Evolutionary conservation across 495 filamentous ascomycete species (phyloP), one percentile per base, ranked within the genome.

Genomic region (Aspergillus incahuasiensis): DNA sequence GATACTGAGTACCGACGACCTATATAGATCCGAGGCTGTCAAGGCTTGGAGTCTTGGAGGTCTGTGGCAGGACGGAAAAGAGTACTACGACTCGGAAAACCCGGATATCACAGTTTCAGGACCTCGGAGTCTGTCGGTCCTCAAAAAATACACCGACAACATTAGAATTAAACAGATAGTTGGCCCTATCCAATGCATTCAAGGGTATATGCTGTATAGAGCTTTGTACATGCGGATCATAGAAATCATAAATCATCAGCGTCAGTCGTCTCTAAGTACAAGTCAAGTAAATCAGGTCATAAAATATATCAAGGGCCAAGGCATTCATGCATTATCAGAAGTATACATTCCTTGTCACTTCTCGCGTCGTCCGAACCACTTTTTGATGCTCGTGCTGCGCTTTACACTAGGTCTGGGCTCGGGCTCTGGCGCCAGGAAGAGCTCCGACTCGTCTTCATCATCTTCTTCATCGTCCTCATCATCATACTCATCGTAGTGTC

Each of bases 351-450:
- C 30, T 19, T 5, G 18, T 13, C 19, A 24, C 34, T 56, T 62
- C 64, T 52, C 69, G 28, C 67, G 59, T 40, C 71, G 54, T 5
- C 74, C 68, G 60, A 75, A 68, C 74, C 74, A 76, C 57, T 70
- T 74, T 63, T 68, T 75, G 21, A 50, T 20, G 19, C 48, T 50
- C 6, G 48, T 40, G 32, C 48, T 50, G 18, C 67, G 55, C 28
- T 48, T 66, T 5, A 57, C 55, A 18, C 51, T 50, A 6, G 63
- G 61, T 12, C 56, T 38, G 21, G 56, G 48, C 19, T 62, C 58
- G n/a, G 63, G 39, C 19, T 65, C 59, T 12, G 47, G 45, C 18
- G 42, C 46, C 1, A 56, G 45, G 18, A 50, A 48, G 11, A 44
- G 28, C 5, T 56, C 46, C 7, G 54, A 44, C n/a, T 57, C 55